Evolutionary conservation across 352 stramenopile genomes (phyloP), one percentile per base, ranked within the genome.

Genomic region (Phytopythium montanum): DNA sequence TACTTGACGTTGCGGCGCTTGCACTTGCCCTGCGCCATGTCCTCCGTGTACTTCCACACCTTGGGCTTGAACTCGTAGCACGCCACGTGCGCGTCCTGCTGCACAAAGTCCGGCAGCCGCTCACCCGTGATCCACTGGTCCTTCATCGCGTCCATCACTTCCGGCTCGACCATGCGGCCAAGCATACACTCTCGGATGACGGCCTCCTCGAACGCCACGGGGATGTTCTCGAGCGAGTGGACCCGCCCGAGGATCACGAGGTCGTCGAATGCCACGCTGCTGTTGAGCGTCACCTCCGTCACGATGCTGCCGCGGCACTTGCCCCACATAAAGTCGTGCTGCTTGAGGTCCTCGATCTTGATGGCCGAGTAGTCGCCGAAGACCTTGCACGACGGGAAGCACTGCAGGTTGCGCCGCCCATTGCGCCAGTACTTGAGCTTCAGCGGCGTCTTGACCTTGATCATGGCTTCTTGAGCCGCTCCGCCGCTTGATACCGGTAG

Each of bases 381-480:
- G n/a, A 94, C 82, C 59, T 94, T 93, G 65, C 87, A 96, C 7
- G 73, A 85, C 31, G 87, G 87, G 63, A 96, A 96, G 68, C 87
- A 96, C 70, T 96, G 87, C 18, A 96, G 67, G 60, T 96, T 96
- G 55, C 87, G 87, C n/a, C 87, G 83, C 25, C 87, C 87, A 59
- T 96, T 96, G 50, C 87, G 76, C 86, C 87, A 96, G 68, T 96
- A 96, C 72, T 96, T 96, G 69, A 76, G 73, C 62, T 94, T 92
- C 18, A 96, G 64, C 31, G 76, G 72, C 7, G 87, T 93, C 68
- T 92, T 94, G 49, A 94, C 81, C 66, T 92, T 92, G 78, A 94
- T 92, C 75, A 94, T 85, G 18, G 82, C 82, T 62, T 94, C 85
- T 54, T 92, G 81, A 1, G 69, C 62, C 5, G 83, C 71, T 21